phyloP scores from a whole-genome alignment of 1,139 yeast species.

The Wickerhamomyces sp. region DNA sequence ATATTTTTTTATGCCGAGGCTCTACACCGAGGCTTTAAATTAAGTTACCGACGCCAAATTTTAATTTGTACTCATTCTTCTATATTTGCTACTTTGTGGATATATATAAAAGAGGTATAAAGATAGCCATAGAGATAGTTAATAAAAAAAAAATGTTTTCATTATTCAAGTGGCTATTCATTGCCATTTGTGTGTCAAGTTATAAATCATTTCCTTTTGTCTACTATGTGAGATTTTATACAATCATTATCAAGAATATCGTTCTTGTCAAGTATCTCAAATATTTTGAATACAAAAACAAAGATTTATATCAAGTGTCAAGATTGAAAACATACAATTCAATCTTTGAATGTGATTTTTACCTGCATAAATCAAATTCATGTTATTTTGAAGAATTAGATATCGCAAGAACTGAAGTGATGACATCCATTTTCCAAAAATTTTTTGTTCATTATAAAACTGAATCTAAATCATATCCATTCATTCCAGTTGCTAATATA shows the following conservation, averaged over 20 bases:
- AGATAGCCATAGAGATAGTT: not conserved
- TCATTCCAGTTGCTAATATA: conserved; percentile 74
- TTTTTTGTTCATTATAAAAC: conserved; percentile 38
- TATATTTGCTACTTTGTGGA: too few species aligned
- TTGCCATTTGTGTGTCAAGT: conserved; percentile 8
- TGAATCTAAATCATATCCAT: conserved; percentile 50
- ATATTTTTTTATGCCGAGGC: too few species aligned
- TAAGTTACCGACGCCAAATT: not conserved
- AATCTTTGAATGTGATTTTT: conserved; percentile 78
- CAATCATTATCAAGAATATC: conserved; percentile 37
- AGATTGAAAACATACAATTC: conserved; percentile 56
- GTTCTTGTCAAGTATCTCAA: conserved; percentile 29
- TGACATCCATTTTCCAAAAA: conserved; percentile 51
- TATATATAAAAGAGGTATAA: too few species aligned
- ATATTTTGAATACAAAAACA: conserved; percentile 11
- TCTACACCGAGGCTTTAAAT: not conserved
- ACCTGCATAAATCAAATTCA: conserved; percentile 81
- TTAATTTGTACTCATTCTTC: too few species aligned
- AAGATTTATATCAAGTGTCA: conserved; percentile 9
- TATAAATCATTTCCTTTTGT: conserved; percentile 68
- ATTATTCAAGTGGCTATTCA: conserved; percentile 7
- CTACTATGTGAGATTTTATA: conserved; percentile 60
- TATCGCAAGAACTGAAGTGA: conserved; percentile 63
- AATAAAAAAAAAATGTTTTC: not conserved
- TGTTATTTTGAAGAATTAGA: conserved; percentile 86